Evolutionary conservation across 805 yeast species (phyloP).

Genomic region (Wickerhamomyces strasburgensis): DNA sequence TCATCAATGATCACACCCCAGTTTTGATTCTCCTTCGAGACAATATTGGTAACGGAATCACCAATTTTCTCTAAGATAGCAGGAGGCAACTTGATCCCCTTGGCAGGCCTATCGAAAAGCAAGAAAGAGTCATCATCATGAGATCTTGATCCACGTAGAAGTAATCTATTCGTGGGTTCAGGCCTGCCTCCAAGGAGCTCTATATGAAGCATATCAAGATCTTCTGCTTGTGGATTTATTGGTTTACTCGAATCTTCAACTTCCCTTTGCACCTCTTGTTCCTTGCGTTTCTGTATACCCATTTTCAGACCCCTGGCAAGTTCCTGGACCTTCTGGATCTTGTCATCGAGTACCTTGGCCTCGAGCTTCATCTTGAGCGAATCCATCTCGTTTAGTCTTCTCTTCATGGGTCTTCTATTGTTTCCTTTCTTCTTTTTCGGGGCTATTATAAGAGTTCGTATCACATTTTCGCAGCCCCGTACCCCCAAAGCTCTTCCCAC

Average conservation of each 20-base stretch:
- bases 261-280: conserved; percentile 12
- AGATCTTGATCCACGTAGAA: not conserved
- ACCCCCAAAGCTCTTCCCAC: not conserved
- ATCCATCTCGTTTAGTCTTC: not conserved
- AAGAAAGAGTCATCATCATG: conserved; percentile 1
- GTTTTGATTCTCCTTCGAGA: conserved; percentile 36
- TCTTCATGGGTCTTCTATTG: not conserved
- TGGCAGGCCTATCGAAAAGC: conserved; percentile 23
- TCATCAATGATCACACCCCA: conserved; percentile 35
- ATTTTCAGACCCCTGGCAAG: conserved; percentile 13
- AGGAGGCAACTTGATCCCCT: conserved; percentile 29
- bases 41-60: conserved; percentile 34
- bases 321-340: conserved; percentile 17
- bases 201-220: conserved; percentile 16
- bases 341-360: conserved; percentile 12
- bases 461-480: not conserved
- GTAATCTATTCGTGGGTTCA: not conserved
- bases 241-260: conserved; percentile 10
- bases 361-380: conserved; percentile 1
- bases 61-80: conserved; percentile 36
- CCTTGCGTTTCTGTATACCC: conserved; percentile 13
- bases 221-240: conserved; percentile 17
- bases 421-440: conserved; percentile 1
- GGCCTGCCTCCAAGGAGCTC: conserved; percentile 8
- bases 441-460: conserved; percentile 12